Base-by-base conservation (phyloP, 108 stramenopile genomes). In the Nitzschia sp. region DNA sequence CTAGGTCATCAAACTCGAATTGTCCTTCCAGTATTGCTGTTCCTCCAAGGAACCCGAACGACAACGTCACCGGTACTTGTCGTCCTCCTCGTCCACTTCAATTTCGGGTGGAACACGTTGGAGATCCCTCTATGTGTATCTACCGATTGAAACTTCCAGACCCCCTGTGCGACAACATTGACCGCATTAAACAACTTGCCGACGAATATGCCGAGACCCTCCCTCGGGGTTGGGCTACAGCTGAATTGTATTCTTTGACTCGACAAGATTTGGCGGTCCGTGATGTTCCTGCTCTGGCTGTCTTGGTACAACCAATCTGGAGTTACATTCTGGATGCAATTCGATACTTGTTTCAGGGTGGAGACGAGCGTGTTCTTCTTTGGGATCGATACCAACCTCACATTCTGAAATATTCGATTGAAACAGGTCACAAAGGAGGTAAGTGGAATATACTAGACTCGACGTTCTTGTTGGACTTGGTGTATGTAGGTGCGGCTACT, bases 351-450 rank as follows among this genome's bases (percentile, higher is more conserved):
- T 89, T 82, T 55, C 29, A 34, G 29, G 29, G 29, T 34, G 69
- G 63, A 15, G 54, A 50, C 22, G 22, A 67, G 11, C 25, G 46
- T 0, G 65, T 92, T 15, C 53, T 58, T 17, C 17, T 15, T 48
- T 64, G 89, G 63, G 91, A 89, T 72, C 59, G 77, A 26, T 88
- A 89, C 63, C 91, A 92, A 50, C 91, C 91, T 10, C 91, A 92
- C 48, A 80, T 92, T 15, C 65, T 92, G 10, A 89, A 89, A 46
- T 92, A 92, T 65, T 84, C 81, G 8, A 54, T 70, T 8, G 75
- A 83, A 43, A 70, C 68, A 20, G 80, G 72, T 8, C 84, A 90
- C 52, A 87, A 78, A 9, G 89, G 89, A 38, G 75, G 75, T 76
- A 65, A 51, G 69, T 25, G 43, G 22, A 15, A 22, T 8, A 12